Base-by-base conservation (phyloP, 2,329 filamentous ascomycete species). In the Apiospora pterosperma region DNA sequence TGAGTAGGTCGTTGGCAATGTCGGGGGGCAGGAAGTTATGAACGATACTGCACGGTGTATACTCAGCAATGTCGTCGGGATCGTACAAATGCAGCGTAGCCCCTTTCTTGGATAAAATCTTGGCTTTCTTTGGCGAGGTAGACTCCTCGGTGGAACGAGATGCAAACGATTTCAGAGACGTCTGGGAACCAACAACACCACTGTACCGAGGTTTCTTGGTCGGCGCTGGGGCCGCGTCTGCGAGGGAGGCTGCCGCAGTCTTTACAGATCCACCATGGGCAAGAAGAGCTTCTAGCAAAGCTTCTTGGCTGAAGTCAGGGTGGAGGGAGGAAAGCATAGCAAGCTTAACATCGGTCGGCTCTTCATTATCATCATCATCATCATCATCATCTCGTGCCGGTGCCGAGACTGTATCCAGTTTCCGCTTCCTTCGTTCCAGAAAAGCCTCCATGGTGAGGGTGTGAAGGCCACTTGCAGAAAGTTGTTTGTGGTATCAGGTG, bases 31-130 rank as follows among this genome's bases (percentile, higher is more conserved):
- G 82, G 70, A 98, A 97, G 72, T 97, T 96, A 77, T 97, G 93
- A 63, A 97, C 88, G 69, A 98, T 91, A 12, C 92, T 94, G 78
- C 94, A 97, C 1, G 96, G 93, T 0, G 95, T 97, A 73, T 97
- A 86, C 28, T 86, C 84, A 60, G 92, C 90, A 58, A 98, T 87
- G 70, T 97, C 93, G 42, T 88, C 82, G 0, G 94, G 92, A 48
- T 92, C 88, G 76, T 91, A 98, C 0, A 98, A 82, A 73, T 95
- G 91, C 2, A 98, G 78, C 0, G 95, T 97, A 70, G 88, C 87
- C 14, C 94, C 95, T 74, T 90, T 96, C 71, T 87, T 90, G 0
- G 91, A 89, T 66, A 92, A 78, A 0, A 84, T 68, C 68, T 81
- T 86, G 5, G 75, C 55, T 71, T 83, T 85, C 71, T 80, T 84